Evolutionary conservation across 345 rosid species (phyloP).

Genomic region (Linum lewisii): DNA sequence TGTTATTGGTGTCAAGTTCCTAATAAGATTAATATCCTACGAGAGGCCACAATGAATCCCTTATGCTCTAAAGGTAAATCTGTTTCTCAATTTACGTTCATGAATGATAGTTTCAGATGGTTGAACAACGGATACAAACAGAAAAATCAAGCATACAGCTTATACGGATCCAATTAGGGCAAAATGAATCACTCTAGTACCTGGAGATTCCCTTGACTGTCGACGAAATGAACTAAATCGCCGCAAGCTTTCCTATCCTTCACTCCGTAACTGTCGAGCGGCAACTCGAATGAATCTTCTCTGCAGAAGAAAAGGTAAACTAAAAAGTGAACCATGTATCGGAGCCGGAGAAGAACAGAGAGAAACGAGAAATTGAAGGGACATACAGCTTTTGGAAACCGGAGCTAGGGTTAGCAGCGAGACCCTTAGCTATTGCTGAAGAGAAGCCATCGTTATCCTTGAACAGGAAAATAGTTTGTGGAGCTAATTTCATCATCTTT

Average conservation of each 20-base stretch:
- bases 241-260: conserved; percentile 31
- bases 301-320: conserved; percentile 20
- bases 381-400: conserved; percentile 22
- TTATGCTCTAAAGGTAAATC: too few species aligned
- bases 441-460: conserved; percentile 45
- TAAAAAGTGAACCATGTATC: not conserved
- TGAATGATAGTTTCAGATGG: too few species aligned
- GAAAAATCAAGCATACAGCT: too few species aligned
- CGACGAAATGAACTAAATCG: conserved; percentile 43
- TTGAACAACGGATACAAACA: too few species aligned
- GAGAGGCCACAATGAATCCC: too few species aligned
- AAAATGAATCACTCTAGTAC: conserved; percentile 21
- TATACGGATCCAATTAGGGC: not conserved
- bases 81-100: too few species aligned
- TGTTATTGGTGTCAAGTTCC: too few species aligned
- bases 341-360: not conserved
- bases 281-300: conserved; percentile 45
- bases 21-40: too few species aligned
- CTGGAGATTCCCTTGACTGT: conserved; percentile 39
- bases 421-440: conserved; percentile 31
- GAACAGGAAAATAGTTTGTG: conserved; percentile 40
- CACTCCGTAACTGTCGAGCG: conserved; percentile 42
- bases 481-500: conserved; percentile 42
- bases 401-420: conserved; percentile 37
- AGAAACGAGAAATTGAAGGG: not conserved